Evolutionary conservation across 2,329 filamentous ascomycete genomes (phyloP), one percentile per base, ranked within the genome.

Genomic region (Sclerotinia spermophila): DNA sequence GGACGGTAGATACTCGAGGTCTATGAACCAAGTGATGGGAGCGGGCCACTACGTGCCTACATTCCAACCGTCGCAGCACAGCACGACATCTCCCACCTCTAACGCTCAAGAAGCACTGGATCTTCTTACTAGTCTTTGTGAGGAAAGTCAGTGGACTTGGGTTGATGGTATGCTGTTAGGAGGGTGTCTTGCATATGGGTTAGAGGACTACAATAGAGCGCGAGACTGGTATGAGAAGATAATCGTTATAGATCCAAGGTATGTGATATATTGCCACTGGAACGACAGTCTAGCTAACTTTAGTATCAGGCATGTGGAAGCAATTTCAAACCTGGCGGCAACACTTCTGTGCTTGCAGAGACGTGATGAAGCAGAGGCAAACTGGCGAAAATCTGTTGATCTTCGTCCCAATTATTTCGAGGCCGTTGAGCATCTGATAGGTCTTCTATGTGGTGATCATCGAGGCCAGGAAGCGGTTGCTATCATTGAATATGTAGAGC

Each of bases 351-450:
- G 94, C 71, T 86, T 98, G 15, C 90, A 93, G 72, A 89, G 91
- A 71, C 91, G 91, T 71, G 86, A 91, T 62, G 95, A 98, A 77
- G 96, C 96, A 10, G 91, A 97, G 78, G 86, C 89, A 71, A 87
- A 94, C 78, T 99, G 96, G 96, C 84, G 91, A 74, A 88, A 87
- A 72, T 94, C 94, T n/a, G 89, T 98, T 38, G 92, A 89, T 78
- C 83, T 92, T 71, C 90, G 92, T 13, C 96, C 96, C 0, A 92
- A 89, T 78, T 96, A 97, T 81, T 92, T 99, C 71, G 96, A 99
- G 82, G 94, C 96, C 11, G 93, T 96, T 3, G 96, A 99, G 79
- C 94, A 98, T 82, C 86, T 99, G 1, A 92, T 98, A 42, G 93
- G 94, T 1, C 83, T 98, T 61, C 81, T 98, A 27, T 97, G 95